Conservation (phyloP, 1,284 basidiomycete species). For the Cryptococcus amylolentus region DNA sequence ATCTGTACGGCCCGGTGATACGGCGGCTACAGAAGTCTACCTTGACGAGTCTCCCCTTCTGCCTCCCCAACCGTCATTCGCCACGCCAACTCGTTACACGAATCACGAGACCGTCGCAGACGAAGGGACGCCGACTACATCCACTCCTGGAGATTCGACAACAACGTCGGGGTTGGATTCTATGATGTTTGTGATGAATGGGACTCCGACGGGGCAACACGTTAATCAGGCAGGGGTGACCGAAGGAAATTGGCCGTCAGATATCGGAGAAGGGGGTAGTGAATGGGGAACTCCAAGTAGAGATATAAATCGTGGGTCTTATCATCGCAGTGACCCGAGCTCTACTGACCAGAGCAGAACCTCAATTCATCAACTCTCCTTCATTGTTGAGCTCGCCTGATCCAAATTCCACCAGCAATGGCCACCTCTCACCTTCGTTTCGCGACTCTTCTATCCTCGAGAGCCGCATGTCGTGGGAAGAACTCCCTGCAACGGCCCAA, state of each 20-base stretch:
- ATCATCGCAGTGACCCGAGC: not conserved
- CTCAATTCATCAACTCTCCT: conserved; percentile 16
- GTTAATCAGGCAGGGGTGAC: not conserved
- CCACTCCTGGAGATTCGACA: conserved; percentile 24
- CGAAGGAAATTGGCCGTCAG: conserved; percentile 24
- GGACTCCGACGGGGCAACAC: conserved; percentile 1
- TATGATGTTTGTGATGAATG: conserved; percentile 37
- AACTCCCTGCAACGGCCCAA: conserved; percentile 26
- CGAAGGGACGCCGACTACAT: not conserved
- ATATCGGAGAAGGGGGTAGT: conserved; percentile 32
- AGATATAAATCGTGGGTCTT: conserved; percentile 23
- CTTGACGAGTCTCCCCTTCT: conserved; percentile 7
- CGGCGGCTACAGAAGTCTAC: not conserved
- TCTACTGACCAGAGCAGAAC: conserved; percentile 10
- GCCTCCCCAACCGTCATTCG: conserved; percentile 20
- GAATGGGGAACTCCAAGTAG: conserved; percentile 40
- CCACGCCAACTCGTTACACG: conserved; percentile 23
- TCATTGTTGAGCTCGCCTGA: not conserved
- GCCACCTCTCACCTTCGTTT: conserved; percentile 5
- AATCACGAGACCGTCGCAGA: conserved; percentile 25
- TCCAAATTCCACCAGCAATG: not conserved
- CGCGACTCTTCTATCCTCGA: conserved; percentile 11
- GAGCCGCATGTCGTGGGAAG: conserved; percentile 44
- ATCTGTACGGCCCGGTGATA: not conserved
- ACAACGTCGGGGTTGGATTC: conserved; percentile 22